Evolutionary conservation across 179 eudicot species (phyloP), one percentile per base, ranked within the genome.

Genomic region (Drosera spatulata): DNA sequence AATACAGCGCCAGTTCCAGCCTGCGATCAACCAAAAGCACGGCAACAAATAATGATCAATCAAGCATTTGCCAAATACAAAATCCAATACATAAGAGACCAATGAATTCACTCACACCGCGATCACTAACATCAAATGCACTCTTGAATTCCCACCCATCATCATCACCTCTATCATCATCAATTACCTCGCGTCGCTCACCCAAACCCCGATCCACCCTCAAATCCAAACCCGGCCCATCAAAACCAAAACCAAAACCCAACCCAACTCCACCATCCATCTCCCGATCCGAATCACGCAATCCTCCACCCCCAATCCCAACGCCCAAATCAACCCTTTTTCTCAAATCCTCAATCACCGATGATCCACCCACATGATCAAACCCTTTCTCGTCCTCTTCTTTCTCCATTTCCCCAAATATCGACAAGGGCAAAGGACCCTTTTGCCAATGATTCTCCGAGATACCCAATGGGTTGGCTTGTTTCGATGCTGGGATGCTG

Each of bases 81-180:
- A 22, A 22, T 22, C 1, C 33, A 22, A 22, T 22, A 22, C 51
- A 51, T 4, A 38, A 33, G 7, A 2, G 11, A 6, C 6, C 88
- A 80, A 73, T 65, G 2, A 55, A 56, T 64, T 67, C 73, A 59
- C 64, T 63, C 41, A 72, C 58, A 39, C 46, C 67, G 52, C 44
- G 41, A 53, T 40, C 71, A 39, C 41, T 52, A 8, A 66, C 78
- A 41, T 79, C 58, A 48, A 58, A 39, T 8, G 96, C 88, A 70
- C 72, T 83, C 63, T 57, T 79, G 55, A 87, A 87, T 51, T 87
- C 91, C 96, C 96, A 85, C 53, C 74, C 88, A 37, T 66, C 84
- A 41, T 22, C 33, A 22, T 22, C 33, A 22, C 33, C 33, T 22
- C 33, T 22, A 22, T 73, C 88, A 45, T 75, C 82, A 68, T 64